Conservation (phyloP, 495 filamentous ascomycete genomes). For the Aspergillus baeticus region DNA sequence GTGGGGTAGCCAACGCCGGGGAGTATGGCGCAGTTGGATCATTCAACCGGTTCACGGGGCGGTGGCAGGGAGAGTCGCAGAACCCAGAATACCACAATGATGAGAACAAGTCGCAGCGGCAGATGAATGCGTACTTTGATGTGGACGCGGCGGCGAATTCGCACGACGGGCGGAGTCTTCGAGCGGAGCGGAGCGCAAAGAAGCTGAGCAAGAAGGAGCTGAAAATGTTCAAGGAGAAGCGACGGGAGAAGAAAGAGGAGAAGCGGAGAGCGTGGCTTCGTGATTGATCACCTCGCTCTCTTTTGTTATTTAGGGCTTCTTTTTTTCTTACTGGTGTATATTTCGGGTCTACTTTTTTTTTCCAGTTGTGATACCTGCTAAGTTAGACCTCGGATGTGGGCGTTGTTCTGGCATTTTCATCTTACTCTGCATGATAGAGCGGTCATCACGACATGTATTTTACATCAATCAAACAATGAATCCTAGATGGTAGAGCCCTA, state of each 20-base stretch:
- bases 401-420: slow-evolving; percentile 9
- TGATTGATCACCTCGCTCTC: slow-evolving; percentile 53
- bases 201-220: slow-evolving; percentile 84
- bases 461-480: background rate
- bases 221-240: slow-evolving; percentile 71
- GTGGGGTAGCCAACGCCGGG: slow-evolving; percentile 27
- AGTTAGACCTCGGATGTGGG: slow-evolving; percentile 9
- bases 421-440: slow-evolving; percentile 3
- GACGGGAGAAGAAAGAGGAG: slow-evolving; percentile 87
- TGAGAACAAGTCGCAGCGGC: slow-evolving; percentile 81
- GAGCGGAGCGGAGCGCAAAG: slow-evolving; percentile 85
- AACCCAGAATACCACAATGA: slow-evolving; percentile 79
- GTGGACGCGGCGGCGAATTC: slow-evolving; percentile 96
- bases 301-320: background rate
- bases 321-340: background rate
- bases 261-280: slow-evolving; percentile 88
- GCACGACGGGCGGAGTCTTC: slow-evolving; percentile 88
- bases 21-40: slow-evolving; percentile 65
- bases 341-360: background rate
- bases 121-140: slow-evolving; percentile 95
- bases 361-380: slow-evolving; percentile 11
- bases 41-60: slow-evolving; percentile 93
- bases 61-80: slow-evolving; percentile 65
- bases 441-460: background rate
- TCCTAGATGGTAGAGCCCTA: no score